phyloP scores from a whole-genome alignment of 2,329 filamentous ascomycete genomes.

The Fusarium marasasianum region DNA sequence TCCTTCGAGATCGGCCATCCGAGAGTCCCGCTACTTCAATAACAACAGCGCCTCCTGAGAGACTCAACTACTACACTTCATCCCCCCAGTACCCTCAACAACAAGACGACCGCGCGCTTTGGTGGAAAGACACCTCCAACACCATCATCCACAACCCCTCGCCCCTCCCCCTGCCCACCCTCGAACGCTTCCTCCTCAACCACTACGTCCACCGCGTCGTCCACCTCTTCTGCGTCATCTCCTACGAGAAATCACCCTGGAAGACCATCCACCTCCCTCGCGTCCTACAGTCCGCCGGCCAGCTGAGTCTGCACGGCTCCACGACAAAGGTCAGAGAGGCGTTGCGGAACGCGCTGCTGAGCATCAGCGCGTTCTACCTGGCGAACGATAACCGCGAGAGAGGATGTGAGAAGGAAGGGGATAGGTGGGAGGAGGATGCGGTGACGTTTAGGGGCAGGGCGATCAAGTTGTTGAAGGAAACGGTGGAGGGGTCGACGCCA shows the following conservation, averaged over 20 bases:
- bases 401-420: not conserved
- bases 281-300: not conserved
- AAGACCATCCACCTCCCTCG: not conserved
- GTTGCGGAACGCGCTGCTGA: not conserved
- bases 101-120: not conserved
- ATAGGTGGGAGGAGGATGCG: not conserved
- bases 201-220: not conserved
- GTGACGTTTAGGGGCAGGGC: not conserved
- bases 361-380: not conserved
- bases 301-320: not conserved
- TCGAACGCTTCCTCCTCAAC: not conserved
- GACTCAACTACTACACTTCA: not conserved
- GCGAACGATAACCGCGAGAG: not conserved
- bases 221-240: not conserved
- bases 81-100: not conserved
- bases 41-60: not conserved
- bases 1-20: not conserved
- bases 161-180: not conserved
- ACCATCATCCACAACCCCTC: not conserved
- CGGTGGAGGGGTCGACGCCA: not conserved
- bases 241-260: not conserved
- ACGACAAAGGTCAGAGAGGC: not conserved
- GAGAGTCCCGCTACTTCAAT: not conserved
- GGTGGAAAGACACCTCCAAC: not conserved
- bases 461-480: not conserved